These are phyloP conservation scores for Diaporthe aspalathi DNA, from an alignment of 2,329 filamentous ascomycete genomes.

Conservation along the genomic window DNA sequence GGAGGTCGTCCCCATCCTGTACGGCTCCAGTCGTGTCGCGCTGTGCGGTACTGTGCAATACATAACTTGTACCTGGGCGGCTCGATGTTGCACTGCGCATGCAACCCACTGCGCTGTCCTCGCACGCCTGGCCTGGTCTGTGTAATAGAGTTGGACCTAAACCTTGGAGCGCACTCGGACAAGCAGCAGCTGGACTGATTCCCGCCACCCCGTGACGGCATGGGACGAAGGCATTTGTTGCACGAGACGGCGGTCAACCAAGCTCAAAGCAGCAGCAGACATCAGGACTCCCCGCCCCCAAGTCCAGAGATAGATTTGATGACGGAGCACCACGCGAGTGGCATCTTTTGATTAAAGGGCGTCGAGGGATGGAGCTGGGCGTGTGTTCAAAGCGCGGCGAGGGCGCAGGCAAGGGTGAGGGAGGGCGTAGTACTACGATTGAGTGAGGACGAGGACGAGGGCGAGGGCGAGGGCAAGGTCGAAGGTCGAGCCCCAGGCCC, in stretches of 20 bases:
- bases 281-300: slow-evolving; percentile 1
- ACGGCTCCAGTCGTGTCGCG: slow-evolving; percentile 9
- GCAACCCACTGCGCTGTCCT: slow-evolving; percentile 26
- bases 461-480: not conserved
- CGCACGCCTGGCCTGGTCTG: slow-evolving; percentile 10
- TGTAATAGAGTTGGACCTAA: slow-evolving; percentile 23
- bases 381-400: slow-evolving; percentile 32
- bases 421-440: not conserved
- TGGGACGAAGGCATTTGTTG: not conserved
- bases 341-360: slow-evolving; percentile 32
- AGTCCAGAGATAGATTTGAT: slow-evolving; percentile 5
- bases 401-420: slow-evolving; percentile 30
- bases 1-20: slow-evolving; percentile 22
- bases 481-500: not conserved
- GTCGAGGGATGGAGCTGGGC: slow-evolving; percentile 32
- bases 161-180: slow-evolving; percentile 1
- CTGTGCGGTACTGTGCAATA: slow-evolving; percentile 28
- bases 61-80: slow-evolving; percentile 29
- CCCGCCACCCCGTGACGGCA: not conserved
- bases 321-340: slow-evolving; percentile 28
- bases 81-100: slow-evolving; percentile 30
- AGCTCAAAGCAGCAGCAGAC: not conserved
- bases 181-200: not conserved
- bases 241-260: not conserved
- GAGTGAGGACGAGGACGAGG: not conserved